A percentile compares a stretch with the other conserved stretches of the same genome.
Evolutionary conservation across 176 grass and related monocot genomes (phyloP).

Genomic region (Carex pumila): DNA sequence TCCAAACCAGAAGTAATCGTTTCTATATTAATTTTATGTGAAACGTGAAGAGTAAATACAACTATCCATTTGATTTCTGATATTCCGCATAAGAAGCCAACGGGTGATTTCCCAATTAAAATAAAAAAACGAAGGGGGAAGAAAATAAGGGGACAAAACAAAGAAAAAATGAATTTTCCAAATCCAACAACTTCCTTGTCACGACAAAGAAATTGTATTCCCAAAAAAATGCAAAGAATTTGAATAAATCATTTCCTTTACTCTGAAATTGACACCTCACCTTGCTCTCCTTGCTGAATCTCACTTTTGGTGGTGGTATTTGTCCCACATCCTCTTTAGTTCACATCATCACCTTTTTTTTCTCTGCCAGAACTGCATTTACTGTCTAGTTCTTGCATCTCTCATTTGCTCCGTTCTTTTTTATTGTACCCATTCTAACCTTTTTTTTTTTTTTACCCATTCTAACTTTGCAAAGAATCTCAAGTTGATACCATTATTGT

Average conservation of each 20-base stretch:
- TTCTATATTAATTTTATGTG: neutral
- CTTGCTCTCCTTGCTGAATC: slow-evolving; percentile 3
- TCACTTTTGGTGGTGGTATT: slow-evolving; percentile 19
- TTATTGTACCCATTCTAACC: neutral
- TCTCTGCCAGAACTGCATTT: neutral
- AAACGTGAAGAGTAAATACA: neutral
- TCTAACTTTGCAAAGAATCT: neutral
- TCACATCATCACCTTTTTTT: neutral
- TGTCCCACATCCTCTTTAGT: slow-evolving; percentile 20
- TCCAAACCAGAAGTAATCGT: neutral
- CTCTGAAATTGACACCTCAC: slow-evolving; percentile 12
- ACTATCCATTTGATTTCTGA: neutral
- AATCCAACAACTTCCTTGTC: neutral
- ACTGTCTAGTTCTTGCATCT: neutral
- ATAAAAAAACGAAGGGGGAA: neutral
- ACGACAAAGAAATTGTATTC: neutral
- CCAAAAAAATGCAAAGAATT: neutral
- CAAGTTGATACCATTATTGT: neutral
- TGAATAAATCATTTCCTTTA: slow-evolving; percentile 10
- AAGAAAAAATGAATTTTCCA: neutral
- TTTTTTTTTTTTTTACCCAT: too few relatives aligned
- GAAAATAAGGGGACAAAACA: neutral
- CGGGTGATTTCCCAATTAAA: neutral
- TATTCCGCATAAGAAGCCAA: neutral
- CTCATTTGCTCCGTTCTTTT: neutral